phyloP scores from a whole-genome alignment of 441 rosid genomes.

The Erysimum pusillum region DNA sequence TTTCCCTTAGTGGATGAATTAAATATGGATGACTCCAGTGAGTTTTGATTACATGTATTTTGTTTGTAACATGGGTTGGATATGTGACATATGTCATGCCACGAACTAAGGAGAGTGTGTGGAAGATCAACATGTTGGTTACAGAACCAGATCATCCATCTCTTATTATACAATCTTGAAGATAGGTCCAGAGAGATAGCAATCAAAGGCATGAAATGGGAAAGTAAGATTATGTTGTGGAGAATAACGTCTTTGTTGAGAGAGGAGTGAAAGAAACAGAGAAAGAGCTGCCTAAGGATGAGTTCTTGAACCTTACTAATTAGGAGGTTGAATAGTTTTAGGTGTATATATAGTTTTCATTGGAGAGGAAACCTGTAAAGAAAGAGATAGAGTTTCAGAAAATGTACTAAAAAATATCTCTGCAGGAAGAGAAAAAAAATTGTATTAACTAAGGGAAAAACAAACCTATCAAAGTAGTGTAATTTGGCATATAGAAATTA shows the following conservation, averaged over 20 bases:
- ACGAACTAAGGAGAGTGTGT: no score
- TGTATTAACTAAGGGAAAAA: no score
- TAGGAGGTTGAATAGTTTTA: background rate
- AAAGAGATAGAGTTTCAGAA: background rate
- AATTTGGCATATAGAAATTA: no score
- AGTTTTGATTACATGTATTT: no score
- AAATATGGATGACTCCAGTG: no score
- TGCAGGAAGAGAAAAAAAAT: no score
- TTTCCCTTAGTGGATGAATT: no score
- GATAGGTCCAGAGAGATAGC: conserved; percentile 4
- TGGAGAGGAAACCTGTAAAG: background rate
- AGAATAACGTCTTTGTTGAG: background rate
- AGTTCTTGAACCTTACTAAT: background rate
- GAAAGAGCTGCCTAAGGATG: background rate
- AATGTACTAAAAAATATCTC: background rate
- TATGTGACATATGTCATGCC: no score
- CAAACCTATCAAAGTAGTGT: no score
- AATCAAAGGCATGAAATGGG: conserved; percentile 16
- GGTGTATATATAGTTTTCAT: background rate
- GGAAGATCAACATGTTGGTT: no score
- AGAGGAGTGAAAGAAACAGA: background rate
- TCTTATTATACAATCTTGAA: background rate
- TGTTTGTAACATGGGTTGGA: no score
- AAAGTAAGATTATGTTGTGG: conserved; percentile 10
- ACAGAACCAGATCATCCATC: no score